Evolutionary conservation across 371 early-diverging fungal genomes (phyloP), one percentile per base, ranked within the genome.

Genomic region (Rhizopus arrhizus): DNA sequence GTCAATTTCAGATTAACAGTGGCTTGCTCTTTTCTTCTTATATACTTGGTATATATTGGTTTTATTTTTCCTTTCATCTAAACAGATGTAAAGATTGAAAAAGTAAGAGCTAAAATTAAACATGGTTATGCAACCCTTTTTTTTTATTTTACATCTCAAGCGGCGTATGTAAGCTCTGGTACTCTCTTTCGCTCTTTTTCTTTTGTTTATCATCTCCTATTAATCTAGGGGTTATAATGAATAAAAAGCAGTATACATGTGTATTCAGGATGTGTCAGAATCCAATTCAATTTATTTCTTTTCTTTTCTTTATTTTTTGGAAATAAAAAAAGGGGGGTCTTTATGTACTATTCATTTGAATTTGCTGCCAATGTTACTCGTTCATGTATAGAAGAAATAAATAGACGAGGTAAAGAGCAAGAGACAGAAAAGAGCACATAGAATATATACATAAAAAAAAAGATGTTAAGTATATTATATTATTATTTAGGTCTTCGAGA

Each of bases 401-500:
- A 32, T 16, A 33, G 34, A 16, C 22, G 58, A 57, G 58, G 58
- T 57, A 45, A 33, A 40, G 22, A 22, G 22, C 22, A 40, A 40
- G 12, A 2, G 12, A 12, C 40, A 40, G 10, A 40, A 40, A 7
- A 7, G 12, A 2, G 12, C 10, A 12, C 8, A 40, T 40, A 10
- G 40, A 40, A 40, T 40, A 35, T 34, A 36, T 38, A 7, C 51
- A 31, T 7, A 10, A 50, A 50, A 16, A n/a, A 7, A 2, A 11
- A 38, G 40, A 5, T 22, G 40, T 5, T 38, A 5, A 38, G 8
- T 38, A 50, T 53, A 50, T 13, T 29, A 13, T n/a, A 31, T 3
- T 11, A 6, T 50, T 32, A 12, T 50, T 3, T 64, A 79, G 78
- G 80, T n/a, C 34, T 80, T 13, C 53, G 69, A 40, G 77, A 80